Conservation (phyloP, 768 basidiomycete genomes). For the Asterophora parasitica region DNA sequence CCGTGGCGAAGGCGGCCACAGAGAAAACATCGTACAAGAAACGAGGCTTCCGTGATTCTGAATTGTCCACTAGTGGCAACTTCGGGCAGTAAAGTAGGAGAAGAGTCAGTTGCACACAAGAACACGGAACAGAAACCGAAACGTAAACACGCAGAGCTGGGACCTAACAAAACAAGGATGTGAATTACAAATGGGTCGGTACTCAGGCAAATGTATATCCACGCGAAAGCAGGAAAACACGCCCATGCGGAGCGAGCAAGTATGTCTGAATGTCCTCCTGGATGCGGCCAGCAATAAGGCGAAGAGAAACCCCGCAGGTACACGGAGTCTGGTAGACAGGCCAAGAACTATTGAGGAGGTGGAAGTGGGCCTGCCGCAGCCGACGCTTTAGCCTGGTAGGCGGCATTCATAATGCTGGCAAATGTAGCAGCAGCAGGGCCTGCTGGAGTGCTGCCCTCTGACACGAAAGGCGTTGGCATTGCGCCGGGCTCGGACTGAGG, state of each 20-base stretch:
- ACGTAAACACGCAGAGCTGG: not conserved
- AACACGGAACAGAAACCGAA: not conserved
- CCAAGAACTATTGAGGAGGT: conserved; percentile 10
- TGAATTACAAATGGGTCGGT: not conserved
- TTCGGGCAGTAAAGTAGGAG: not conserved
- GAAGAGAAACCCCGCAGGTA: not conserved
- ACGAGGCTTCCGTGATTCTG: not conserved
- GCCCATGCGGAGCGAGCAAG: not conserved
- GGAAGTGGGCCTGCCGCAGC: conserved; percentile 7
- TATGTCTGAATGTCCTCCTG: not conserved
- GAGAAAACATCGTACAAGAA: not conserved
- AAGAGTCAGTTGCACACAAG: no score
- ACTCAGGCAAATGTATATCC: not conserved
- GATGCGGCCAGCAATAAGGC: not conserved
- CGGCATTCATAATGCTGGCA: conserved; percentile 62
- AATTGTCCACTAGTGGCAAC: not conserved
- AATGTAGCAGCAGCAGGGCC: conserved; percentile 47
- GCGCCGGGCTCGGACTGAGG: not conserved
- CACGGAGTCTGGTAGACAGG: not conserved
- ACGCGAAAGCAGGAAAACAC: not conserved
- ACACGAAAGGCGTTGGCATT: not conserved
- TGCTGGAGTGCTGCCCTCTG: conserved; percentile 13
- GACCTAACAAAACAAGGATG: not conserved
- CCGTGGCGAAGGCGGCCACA: not conserved
- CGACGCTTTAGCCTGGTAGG: conserved; percentile 43